Conservation (phyloP, 495 filamentous ascomycete genomes). For the Tuber aestivum region DNA sequence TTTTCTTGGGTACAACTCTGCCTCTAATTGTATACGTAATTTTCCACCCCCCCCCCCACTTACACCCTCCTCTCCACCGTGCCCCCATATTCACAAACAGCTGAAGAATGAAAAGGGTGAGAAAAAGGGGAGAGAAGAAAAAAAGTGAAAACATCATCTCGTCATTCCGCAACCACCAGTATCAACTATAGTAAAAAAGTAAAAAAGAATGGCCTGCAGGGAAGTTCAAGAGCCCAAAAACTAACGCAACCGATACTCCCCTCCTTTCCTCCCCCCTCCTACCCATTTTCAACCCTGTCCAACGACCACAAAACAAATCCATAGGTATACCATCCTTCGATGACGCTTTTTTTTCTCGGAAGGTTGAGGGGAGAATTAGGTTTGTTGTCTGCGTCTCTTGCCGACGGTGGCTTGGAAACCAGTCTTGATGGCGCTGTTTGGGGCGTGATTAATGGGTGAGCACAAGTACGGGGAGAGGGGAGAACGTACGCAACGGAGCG, state of each 20-base stretch:
- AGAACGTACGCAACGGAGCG: slow-evolving; percentile 64
- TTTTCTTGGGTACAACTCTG: not conserved
- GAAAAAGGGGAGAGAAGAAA: not conserved
- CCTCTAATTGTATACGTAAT: not conserved
- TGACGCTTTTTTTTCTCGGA: not conserved
- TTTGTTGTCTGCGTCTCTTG: slow-evolving; percentile 73
- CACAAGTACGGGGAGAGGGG: not conserved
- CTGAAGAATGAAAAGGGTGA: not conserved
- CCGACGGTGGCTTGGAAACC: slow-evolving; percentile 97
- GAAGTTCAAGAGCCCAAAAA: slow-evolving; percentile 8
- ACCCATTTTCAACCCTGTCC: slow-evolving; percentile 18
- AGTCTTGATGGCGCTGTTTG: slow-evolving; percentile 77
- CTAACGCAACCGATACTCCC: slow-evolving; percentile 16
- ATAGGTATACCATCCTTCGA: not conserved
- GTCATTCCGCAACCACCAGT: not conserved
- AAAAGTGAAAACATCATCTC: not conserved
- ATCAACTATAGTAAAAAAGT: not conserved
- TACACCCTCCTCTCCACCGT: not conserved
- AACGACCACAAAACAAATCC: slow-evolving; percentile 8
- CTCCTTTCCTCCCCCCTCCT: not conserved
- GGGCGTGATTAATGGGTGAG: slow-evolving; percentile 12
- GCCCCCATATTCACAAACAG: not conserved
- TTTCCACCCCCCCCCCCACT: not conserved
- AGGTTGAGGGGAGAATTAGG: slow-evolving; percentile 39
- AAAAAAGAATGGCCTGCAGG: not conserved